Evolutionary conservation across 768 basidiomycete species (phyloP).

Genomic region (Phlebiopsis flavidoalba): DNA sequence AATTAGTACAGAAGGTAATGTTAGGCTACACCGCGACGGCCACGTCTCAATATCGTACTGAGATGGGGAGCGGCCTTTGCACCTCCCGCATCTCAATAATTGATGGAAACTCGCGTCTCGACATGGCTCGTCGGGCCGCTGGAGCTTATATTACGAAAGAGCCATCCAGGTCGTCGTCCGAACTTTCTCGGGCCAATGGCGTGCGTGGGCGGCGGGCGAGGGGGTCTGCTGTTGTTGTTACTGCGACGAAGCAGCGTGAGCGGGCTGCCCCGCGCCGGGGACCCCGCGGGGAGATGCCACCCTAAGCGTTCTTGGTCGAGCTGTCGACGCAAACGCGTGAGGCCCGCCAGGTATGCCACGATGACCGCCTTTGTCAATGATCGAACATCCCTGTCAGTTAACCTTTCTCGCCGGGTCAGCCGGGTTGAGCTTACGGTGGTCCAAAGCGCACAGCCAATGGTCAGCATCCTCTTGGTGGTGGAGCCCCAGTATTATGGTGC

Average conservation of each 20-base stretch:
- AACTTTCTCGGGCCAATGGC: neutral
- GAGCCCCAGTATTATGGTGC: conserved; percentile 8
- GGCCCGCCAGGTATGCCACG: conserved; percentile 40
- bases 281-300: conserved; percentile 11
- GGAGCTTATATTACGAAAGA: conserved; percentile 9
- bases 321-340: conserved; percentile 22
- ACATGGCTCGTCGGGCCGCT: conserved; percentile 1
- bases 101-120: neutral
- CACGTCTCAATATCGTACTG: conserved; percentile 4
- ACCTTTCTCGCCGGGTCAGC: neutral
- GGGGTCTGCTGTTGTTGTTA: neutral
- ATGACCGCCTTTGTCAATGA: conserved; percentile 24
- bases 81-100: conserved; percentile 19
- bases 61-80: conserved; percentile 11
- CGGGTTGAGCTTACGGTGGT: conserved; percentile 32
- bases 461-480: conserved; percentile 25
- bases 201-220: neutral
- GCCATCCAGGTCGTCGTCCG: conserved; percentile 15
- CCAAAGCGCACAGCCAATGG: conserved; percentile 41
- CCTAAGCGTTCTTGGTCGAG: conserved; percentile 25
- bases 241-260: neutral
- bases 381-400: conserved; percentile 6
- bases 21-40: neutral
- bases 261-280: neutral
- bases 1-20: neutral